A percentile compares a stretch with the other conserved stretches of the same genome.
Conservation (phyloP, 2,329 filamentous ascomycete genomes). For the Amesomyces nigricolor region DNA sequence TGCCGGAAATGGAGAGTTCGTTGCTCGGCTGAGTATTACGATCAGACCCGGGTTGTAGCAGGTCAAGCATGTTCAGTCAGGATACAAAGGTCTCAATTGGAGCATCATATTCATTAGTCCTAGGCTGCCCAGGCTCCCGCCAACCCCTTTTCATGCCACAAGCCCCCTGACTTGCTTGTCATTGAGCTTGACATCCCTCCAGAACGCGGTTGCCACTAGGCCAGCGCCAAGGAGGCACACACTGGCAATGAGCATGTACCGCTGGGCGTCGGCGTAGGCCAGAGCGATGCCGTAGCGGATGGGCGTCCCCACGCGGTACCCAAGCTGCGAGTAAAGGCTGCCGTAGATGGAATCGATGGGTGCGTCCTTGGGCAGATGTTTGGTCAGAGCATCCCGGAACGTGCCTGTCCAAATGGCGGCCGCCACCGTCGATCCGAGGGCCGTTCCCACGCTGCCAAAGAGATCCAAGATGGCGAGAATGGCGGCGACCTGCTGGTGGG, state of each 20-base stretch:
- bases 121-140: too few species aligned
- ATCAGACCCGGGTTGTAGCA: too few species aligned
- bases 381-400: slow-evolving; percentile 22
- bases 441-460: slow-evolving; percentile 33
- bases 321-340: slow-evolving; percentile 32
- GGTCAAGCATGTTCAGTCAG: too few species aligned
- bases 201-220: slow-evolving; percentile 30
- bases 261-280: slow-evolving; percentile 34
- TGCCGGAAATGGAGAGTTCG: too few species aligned
- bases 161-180: slow-evolving; percentile 31
- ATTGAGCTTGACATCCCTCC: slow-evolving; percentile 31
- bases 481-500: slow-evolving; percentile 31
- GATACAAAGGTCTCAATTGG: too few species aligned
- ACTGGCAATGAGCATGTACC: slow-evolving; percentile 32
- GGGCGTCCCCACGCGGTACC: slow-evolving; percentile 31
- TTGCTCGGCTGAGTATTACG: too few species aligned
- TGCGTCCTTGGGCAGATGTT: slow-evolving; percentile 27
- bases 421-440: slow-evolving; percentile 34
- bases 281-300: slow-evolving; percentile 32
- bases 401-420: slow-evolving; percentile 35
- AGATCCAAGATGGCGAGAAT: slow-evolving; percentile 34
- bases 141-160: neutral
- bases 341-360: slow-evolving; percentile 31
- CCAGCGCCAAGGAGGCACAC: slow-evolving; percentile 24
- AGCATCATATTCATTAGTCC: too few species aligned